Evolutionary conservation across 306 rosid genomes (phyloP).

Genomic region (Fagus sylvatica): DNA sequence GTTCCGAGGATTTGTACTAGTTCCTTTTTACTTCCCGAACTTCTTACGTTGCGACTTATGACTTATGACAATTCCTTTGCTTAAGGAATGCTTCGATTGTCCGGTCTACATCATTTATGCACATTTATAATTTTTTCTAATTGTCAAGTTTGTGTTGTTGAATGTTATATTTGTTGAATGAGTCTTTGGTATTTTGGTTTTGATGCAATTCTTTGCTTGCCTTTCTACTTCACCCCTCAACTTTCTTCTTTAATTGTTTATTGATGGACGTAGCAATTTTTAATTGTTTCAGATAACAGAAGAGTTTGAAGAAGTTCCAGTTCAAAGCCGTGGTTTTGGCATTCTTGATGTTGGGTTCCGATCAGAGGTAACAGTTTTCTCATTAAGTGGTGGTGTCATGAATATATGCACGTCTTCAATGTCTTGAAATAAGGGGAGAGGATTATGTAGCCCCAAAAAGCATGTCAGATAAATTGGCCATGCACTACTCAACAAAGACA

Average conservation of each 20-base stretch:
- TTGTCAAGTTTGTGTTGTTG: neutral
- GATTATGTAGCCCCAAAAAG: neutral
- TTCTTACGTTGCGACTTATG: no score
- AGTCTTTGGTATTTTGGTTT: neutral
- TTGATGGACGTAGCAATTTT: slow-evolving; percentile 20
- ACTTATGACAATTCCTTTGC: no score
- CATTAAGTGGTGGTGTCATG: neutral
- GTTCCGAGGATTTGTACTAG: no score
- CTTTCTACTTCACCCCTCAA: slow-evolving; percentile 16
- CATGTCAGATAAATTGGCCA: neutral
- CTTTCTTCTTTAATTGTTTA: slow-evolving; percentile 21
- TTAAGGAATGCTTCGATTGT: no score
- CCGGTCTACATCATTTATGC: neutral
- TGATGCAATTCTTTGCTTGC: slow-evolving; percentile 20
- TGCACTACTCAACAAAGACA: neutral
- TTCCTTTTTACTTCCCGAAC: no score
- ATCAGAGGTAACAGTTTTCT: slow-evolving; percentile 55
- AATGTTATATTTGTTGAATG: neutral
- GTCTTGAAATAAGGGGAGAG: neutral
- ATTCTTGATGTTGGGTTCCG: slow-evolving; percentile 97
- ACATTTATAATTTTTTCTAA: neutral
- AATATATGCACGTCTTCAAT: neutral
- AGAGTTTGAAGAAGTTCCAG: slow-evolving; percentile 92
- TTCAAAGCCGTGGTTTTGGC: slow-evolving; percentile 98
- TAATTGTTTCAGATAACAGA: slow-evolving; percentile 67